Base-by-base conservation (phyloP, 2,329 filamentous ascomycete genomes). In the Sporothrix sp. region DNA sequence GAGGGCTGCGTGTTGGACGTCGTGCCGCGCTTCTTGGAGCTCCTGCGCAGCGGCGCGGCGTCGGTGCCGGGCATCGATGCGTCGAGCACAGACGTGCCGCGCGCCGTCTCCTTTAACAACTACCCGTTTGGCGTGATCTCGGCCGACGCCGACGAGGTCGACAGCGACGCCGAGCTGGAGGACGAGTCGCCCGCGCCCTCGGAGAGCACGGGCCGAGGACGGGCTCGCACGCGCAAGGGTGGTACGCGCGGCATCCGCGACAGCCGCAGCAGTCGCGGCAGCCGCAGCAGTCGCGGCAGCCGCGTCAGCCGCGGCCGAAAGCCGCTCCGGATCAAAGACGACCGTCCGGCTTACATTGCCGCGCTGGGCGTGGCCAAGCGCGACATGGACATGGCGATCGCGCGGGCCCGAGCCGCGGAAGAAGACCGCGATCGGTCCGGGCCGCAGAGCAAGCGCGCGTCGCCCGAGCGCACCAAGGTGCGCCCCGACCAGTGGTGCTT, bases 401-500 rank as follows among this genome's bases (percentile, higher is more conserved):
- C 13, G 25, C 39, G 27, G 25, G 48, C 40, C 7, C 32, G 32
- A 7, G 35, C 33, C 3, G 33, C 32, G 8, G 33, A 39, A 13
- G 40, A 45, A 16, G 43, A 45, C 28, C 48, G 48, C 8, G 39
- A 50, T 5, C 32, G 8, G 25, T 50, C 40, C 3, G 39, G 48
- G 13, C 40, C 39, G 2, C 48, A 21, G 0, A 20, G 14, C 8
- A 46, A 51, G 27, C 49, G 40, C 7, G 27, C 2, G 18, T 46
- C 49, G 25, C 42, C 42, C 9, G 40, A 46, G 21, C 49, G 36
- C 8, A 47, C 42, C 18, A 46, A 46, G 16, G 35, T 47, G 11
- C 21, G 16, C 32, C 51, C 51, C 2, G 51, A 49, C 28, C 51
- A 46, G 46, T 52, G 46, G 51, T 52, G 46, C 16, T 52, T 52